Evolutionary conservation across 371 early-diverging fungal species (phyloP).

Genomic region (Mucor velutinosus): DNA sequence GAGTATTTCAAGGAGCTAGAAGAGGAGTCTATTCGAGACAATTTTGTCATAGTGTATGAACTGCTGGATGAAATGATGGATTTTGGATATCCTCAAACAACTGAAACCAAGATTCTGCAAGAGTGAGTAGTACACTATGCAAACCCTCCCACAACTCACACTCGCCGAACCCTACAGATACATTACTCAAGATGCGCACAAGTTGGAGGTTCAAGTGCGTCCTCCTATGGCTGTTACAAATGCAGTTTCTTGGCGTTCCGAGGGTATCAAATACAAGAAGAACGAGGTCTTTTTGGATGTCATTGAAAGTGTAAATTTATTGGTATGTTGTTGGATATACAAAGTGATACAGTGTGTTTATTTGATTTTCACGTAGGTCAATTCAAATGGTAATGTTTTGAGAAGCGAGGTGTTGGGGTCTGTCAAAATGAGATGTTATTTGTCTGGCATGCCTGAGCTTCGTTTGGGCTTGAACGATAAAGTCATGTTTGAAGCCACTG

Average conservation of each 20-base stretch:
- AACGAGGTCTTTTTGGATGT: conserved; percentile 99
- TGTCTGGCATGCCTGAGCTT: conserved; percentile 98
- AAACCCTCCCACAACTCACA: neutral
- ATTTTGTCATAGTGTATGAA: conserved; percentile 95
- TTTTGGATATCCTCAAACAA: conserved; percentile 98
- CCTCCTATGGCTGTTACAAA: conserved; percentile 98
- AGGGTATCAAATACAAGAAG: conserved; percentile 96
- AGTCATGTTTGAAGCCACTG: conserved; percentile 96
- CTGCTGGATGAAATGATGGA: conserved; percentile 99
- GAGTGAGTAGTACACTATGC: conserved; percentile 56
- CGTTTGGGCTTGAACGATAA: conserved; percentile 98
- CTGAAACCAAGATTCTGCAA: conserved; percentile 95
- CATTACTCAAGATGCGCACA: conserved; percentile 97
- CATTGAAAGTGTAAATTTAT: conserved; percentile 94
- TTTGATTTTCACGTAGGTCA: conserved; percentile 47
- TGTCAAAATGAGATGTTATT: conserved; percentile 95
- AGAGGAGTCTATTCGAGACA: conserved; percentile 96
- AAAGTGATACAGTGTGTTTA: neutral
- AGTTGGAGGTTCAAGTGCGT: conserved; percentile 86
- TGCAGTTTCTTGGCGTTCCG: conserved; percentile 97
- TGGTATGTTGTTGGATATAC: conserved; percentile 56
- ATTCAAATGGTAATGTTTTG: conserved; percentile 93
- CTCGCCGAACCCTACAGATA: conserved; percentile 55
- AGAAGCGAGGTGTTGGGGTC: conserved; percentile 95
- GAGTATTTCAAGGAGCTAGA: conserved; percentile 98